These are phyloP conservation scores for Mollisia scopiformis DNA, from an alignment of 2,329 filamentous ascomycete genomes.

Conservation along the genomic window DNA sequence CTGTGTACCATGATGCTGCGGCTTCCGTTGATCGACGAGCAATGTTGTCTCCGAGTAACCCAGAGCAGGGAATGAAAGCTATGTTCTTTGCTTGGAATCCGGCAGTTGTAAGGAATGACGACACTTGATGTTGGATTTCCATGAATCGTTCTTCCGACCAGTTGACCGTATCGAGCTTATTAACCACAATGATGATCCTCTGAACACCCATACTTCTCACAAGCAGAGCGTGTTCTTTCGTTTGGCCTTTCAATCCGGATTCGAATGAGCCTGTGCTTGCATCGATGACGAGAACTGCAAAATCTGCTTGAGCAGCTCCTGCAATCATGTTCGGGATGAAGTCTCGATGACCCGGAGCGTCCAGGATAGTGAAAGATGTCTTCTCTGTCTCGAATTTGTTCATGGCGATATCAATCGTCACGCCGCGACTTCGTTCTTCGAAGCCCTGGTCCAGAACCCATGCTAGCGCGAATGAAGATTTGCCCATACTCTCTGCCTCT, in stretches of 20 bases:
- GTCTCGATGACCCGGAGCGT: slow-evolving; percentile 91
- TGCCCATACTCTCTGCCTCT: slow-evolving; percentile 89
- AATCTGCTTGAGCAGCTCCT: slow-evolving; percentile 92
- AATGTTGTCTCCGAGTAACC: slow-evolving; percentile 87
- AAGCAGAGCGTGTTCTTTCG: slow-evolving; percentile 88
- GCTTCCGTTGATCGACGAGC: slow-evolving; percentile 58
- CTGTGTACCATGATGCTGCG: slow-evolving; percentile 76
- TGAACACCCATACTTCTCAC: slow-evolving; percentile 90
- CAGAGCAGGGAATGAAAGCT: slow-evolving; percentile 87
- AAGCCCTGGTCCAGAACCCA: slow-evolving; percentile 95
- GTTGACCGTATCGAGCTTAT: slow-evolving; percentile 86
- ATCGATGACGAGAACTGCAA: slow-evolving; percentile 93
- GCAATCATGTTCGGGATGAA: slow-evolving; percentile 99
- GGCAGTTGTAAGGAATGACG: slow-evolving; percentile 78
- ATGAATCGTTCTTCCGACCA: slow-evolving; percentile 86
- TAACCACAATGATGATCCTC: slow-evolving; percentile 85
- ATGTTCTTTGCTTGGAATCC: slow-evolving; percentile 84
- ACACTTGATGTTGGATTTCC: slow-evolving; percentile 82
- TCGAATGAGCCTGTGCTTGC: slow-evolving; percentile 90
- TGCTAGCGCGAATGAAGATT: slow-evolving; percentile 92
- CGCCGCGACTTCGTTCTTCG: slow-evolving; percentile 86
- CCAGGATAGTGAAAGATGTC: slow-evolving; percentile 89
- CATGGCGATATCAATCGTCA: slow-evolving; percentile 96
- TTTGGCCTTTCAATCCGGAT: slow-evolving; percentile 90
- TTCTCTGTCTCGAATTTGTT: slow-evolving; percentile 91